A percentile compares a stretch with the other conserved stretches of the same genome.
phyloP scores from a whole-genome alignment of 768 basidiomycete genomes.

The Rhizopogon salebrosus region DNA sequence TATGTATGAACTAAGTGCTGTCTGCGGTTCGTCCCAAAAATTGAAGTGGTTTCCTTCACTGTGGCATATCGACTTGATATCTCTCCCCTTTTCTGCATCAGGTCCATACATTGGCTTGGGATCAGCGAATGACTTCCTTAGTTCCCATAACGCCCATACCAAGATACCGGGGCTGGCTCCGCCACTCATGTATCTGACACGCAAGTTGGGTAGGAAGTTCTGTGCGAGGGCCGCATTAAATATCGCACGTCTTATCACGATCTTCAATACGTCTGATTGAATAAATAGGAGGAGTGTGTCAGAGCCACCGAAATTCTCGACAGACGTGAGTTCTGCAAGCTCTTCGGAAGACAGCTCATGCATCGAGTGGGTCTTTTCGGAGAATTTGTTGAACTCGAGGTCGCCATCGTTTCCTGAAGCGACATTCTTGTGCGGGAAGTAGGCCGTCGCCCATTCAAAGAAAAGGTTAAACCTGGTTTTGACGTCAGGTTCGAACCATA shows the following conservation, averaged over 20 bases:
- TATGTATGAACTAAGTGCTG: constrained; percentile 14
- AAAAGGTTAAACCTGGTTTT: background rate
- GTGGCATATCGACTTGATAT: constrained; percentile 10
- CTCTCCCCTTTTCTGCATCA: constrained; percentile 16
- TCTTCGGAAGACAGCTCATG: background rate
- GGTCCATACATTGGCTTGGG: no score
- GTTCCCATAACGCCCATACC: background rate
- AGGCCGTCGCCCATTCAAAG: background rate
- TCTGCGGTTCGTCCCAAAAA: constrained; percentile 20
- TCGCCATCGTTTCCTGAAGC: background rate
- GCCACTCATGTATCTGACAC: constrained; percentile 1
- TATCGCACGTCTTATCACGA: background rate
- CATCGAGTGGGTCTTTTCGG: background rate
- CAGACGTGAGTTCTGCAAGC: background rate
- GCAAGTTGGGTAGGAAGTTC: background rate
- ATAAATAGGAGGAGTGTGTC: background rate
- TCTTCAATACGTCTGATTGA: background rate
- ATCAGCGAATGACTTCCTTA: background rate
- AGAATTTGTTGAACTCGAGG: constrained; percentile 1
- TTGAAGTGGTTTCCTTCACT: constrained; percentile 20
- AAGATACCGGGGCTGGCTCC: background rate
- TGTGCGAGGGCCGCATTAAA: constrained; percentile 3
- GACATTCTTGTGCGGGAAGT: background rate
- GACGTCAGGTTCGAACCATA: background rate
- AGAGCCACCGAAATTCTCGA: background rate